Conservation (phyloP, 2,329 filamentous ascomycete species). For the Macrophomina phaseolina region DNA sequence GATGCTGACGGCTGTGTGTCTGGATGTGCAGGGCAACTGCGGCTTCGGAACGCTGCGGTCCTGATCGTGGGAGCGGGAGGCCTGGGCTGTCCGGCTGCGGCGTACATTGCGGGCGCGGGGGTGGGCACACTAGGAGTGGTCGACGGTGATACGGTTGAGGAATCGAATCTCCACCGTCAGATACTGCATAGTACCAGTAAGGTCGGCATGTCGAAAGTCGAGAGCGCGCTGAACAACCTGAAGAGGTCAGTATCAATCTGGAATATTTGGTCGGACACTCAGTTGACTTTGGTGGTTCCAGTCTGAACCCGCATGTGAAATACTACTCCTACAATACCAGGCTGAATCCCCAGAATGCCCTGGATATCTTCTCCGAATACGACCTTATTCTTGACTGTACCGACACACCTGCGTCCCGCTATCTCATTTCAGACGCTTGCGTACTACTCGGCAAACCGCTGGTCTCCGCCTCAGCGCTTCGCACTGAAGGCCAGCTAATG, state of each 20-base stretch:
- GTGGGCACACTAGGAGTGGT: constrained; percentile 82
- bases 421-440: constrained; percentile 89
- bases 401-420: constrained; percentile 88
- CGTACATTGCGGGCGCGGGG: constrained; percentile 91
- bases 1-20: background rate
- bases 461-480: constrained; percentile 86
- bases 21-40: constrained; percentile 69
- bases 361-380: constrained; percentile 70
- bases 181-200: constrained; percentile 76
- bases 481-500: constrained; percentile 88
- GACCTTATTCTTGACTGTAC: constrained; percentile 93
- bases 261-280: background rate
- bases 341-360: constrained; percentile 71
- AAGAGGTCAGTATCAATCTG: constrained; percentile 46
- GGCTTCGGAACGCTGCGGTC: constrained; percentile 71
- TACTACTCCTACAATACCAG: constrained; percentile 69
- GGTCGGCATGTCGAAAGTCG: constrained; percentile 79
- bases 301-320: constrained; percentile 73
- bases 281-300: constrained; percentile 38
- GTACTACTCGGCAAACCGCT: constrained; percentile 80
- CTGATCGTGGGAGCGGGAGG: constrained; percentile 88
- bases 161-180: constrained; percentile 91
- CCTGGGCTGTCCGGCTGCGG: constrained; percentile 86
- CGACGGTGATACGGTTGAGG: constrained; percentile 86
- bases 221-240: constrained; percentile 64